Base-by-base conservation (phyloP, 495 filamentous ascomycete species). In the Aspergillus olivimuriae region DNA sequence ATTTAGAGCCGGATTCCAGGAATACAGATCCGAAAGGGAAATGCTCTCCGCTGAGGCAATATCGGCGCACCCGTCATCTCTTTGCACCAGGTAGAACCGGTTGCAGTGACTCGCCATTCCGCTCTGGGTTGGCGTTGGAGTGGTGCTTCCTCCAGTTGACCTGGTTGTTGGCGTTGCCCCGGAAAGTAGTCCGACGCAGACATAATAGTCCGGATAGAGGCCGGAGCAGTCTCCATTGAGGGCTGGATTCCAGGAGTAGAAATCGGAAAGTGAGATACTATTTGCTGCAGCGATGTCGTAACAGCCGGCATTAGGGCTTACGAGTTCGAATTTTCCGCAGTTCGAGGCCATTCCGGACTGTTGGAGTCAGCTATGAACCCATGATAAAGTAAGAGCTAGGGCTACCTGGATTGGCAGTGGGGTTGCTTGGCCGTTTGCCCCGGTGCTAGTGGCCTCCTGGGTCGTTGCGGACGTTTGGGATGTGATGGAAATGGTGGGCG, bases 201-300 rank as follows among this genome's bases (percentile, higher is more conserved):
- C 10, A 24, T 34, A 32, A 17, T 41, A 19, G 8, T 35, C 37
- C 15, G 24, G 18, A 11, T 33, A 21, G 5, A 47, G 18, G 21
- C 34, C 20, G 3, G 22, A 20, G 30, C 51, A 55, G 34, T 55
- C 43, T 5, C 20, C 23, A 11, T 43, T 37, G 5, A 56, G 18
- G 2, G 50, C 53, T 14, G 53, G 53, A 30, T 53, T 56, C 45
- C 46, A 56, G 1, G 44, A 21, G 28, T 56, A 55, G n/a, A 56
- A 43, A 21, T 51, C 15, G 5, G 6, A 16, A 1, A 46, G 9
- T 4, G 39, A 34, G 30, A 59, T 47, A n/a, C 37, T 40, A 38
- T 46, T 34, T 12, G 26, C 7, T 12, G 26, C 26, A 7, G 26
- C 26, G 26, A 30, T 30, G 26, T 30, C 26, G 26, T 30, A 30